phyloP scores from a whole-genome alignment of 768 basidiomycete species.

The Exsudoporus frostii region DNA sequence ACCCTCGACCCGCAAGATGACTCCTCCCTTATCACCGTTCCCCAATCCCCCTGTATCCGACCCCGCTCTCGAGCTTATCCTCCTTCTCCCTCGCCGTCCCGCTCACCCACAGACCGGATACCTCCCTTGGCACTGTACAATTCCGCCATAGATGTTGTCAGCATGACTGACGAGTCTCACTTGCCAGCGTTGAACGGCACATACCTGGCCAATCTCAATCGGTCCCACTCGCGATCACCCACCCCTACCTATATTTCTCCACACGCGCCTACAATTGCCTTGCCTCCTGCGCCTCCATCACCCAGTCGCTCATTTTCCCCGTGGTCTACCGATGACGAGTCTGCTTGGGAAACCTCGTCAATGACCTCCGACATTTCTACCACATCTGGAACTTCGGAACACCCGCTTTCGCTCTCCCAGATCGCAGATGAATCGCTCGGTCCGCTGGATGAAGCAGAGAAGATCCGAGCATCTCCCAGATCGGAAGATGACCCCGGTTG shows the following conservation, averaged over 20 bases:
- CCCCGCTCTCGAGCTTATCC: constrained; percentile 48
- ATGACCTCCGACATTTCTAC: constrained; percentile 59
- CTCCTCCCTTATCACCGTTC: constrained; percentile 28
- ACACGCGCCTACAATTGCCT: constrained; percentile 18
- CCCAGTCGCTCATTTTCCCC: constrained; percentile 42
- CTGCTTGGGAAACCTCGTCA: constrained; percentile 72
- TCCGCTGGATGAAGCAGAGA: constrained; percentile 16
- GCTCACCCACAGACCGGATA: constrained; percentile 38
- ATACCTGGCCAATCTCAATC: constrained; percentile 6
- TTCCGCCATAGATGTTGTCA: constrained; percentile 6
- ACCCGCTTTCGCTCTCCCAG: constrained; percentile 30
- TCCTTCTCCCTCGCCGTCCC: constrained; percentile 50
- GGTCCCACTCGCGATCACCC: constrained; percentile 34
- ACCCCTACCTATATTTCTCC: constrained; percentile 37
- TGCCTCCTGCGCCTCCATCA: constrained; percentile 14
- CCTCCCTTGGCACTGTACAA: constrained; percentile 29
- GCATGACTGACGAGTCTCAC: neutral
- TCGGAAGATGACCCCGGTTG: constrained; percentile 16
- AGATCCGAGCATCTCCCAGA: constrained; percentile 8
- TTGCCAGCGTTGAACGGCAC: neutral
- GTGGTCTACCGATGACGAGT: constrained; percentile 78
- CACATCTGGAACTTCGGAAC: constrained; percentile 42
- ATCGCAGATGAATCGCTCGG: constrained; percentile 15
- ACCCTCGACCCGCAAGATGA: constrained; percentile 31
- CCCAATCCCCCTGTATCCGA: constrained; percentile 40